Base-by-base conservation (phyloP, 164 flowering plant species). In the Sedum album region DNA sequence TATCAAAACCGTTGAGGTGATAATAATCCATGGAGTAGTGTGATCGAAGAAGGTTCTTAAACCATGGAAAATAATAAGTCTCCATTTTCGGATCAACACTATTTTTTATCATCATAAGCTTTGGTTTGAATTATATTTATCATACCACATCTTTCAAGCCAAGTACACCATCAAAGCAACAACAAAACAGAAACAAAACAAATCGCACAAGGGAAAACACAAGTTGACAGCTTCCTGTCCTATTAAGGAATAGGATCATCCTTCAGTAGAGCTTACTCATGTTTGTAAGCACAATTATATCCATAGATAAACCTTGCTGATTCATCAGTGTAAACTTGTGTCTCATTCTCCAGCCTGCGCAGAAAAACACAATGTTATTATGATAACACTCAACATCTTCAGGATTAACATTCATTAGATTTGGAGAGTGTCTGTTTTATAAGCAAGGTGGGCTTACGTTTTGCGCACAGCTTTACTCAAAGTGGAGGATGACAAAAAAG, bases 221-320 rank as follows among this genome's bases (percentile, higher is more conserved):
- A 46, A n/a, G 18, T n/a, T 64, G 26, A 17, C 25, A 26, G 41
- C 36, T 15, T 28, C 11, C 41, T 28, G 9, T 11, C n/a, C 25
- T 15, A 13, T n/a, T n/a, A n/a, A n/a, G n/a, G n/a, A n/a, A n/a
- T n/a, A 38, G 6, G 6, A 55, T 31, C 49, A 31, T 69, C 38
- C 69, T 39, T 55, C 26, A 60, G 62, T 28, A 66, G 70, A 63
- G 39, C 74, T 64, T 77, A 76, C 41, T 66, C 70, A 31, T 81
- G 65, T 67, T 76, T 86, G 69, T 72, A 66, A 46, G 71, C 88
- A 67, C 71, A 71, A 9, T 94, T 93, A 77, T 88, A 86, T 20
- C 98, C 96, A 75, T 92, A 83, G 42, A 92, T 88, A 79, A 90
- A 92, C 83, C 87, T 90, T 36, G 95, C 96, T 28, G 83, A 76